phyloP scores from a whole-genome alignment of 768 basidiomycete species.

The Tylopilus balloui region DNA sequence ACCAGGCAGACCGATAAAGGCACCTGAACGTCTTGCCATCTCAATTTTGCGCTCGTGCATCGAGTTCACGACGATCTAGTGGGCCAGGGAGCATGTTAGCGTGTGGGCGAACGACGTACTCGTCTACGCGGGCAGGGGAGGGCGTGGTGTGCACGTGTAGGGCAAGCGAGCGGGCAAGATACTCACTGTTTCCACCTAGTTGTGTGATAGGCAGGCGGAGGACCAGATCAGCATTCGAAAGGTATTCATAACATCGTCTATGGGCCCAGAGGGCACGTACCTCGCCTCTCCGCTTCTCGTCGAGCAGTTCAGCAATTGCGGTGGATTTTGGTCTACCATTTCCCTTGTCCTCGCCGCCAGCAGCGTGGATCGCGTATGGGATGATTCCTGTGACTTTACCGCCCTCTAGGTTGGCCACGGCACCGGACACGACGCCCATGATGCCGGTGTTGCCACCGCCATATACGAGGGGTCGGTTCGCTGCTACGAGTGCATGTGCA shows the following conservation, averaged over 20 bases:
- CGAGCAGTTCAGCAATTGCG: conserved; percentile 20
- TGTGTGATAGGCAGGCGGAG: not conserved
- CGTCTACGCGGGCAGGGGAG: not conserved
- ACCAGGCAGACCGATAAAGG: conserved; percentile 87
- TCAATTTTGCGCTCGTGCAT: conserved; percentile 90
- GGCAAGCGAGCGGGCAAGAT: not conserved
- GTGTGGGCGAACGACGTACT: conserved; percentile 9
- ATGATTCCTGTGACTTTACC: conserved; percentile 76
- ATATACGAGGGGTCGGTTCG: conserved; percentile 69
- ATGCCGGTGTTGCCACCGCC: conserved; percentile 81
- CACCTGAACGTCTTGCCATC: conserved; percentile 79
- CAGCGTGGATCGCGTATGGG: conserved; percentile 68
- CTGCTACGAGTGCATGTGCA: conserved; percentile 63
- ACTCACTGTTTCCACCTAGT: conserved; percentile 33
- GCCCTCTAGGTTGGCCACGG: conserved; percentile 53
- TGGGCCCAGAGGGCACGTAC: conserved; percentile 25
- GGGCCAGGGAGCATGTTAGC: conserved; percentile 8
- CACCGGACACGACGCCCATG: conserved; percentile 77
- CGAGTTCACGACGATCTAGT: conserved; percentile 64
- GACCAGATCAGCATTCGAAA: conserved; percentile 9
- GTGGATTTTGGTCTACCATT: conserved; percentile 20
- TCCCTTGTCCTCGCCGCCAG: conserved; percentile 59
- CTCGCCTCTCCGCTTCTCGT: conserved; percentile 32
- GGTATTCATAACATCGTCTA: not conserved
- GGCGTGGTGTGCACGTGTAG: conserved; percentile 5